phyloP scores from a whole-genome alignment of 2,329 filamentous ascomycete genomes.

The Curvularia lunata region DNA sequence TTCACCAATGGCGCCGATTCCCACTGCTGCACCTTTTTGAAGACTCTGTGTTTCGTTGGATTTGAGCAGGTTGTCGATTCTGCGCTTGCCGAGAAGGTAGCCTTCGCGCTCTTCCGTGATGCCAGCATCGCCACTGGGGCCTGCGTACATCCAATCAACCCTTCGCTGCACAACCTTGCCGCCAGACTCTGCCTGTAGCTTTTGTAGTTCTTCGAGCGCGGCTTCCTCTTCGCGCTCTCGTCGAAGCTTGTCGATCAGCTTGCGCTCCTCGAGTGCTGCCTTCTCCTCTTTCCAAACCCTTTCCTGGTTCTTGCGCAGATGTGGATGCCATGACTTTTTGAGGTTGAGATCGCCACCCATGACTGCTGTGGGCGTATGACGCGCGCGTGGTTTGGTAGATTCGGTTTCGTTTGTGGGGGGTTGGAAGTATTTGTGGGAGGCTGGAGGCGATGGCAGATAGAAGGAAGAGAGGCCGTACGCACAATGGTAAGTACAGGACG shows the following conservation, averaged over 20 bases:
- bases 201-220: slow-evolving; percentile 87
- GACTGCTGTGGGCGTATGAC: slow-evolving; percentile 47
- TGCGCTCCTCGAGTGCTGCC: slow-evolving; percentile 91
- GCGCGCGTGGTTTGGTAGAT: neutral
- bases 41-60: slow-evolving; percentile 72
- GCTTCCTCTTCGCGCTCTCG: slow-evolving; percentile 95
- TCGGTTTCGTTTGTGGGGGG: neutral
- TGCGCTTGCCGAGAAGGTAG: slow-evolving; percentile 88
- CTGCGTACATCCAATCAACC: slow-evolving; percentile 98
- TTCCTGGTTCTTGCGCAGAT: slow-evolving; percentile 86
- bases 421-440: neutral
- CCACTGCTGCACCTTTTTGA: slow-evolving; percentile 65
- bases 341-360: slow-evolving; percentile 97
- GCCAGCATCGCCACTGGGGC: slow-evolving; percentile 73
- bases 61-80: slow-evolving; percentile 86
- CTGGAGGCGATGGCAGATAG: slow-evolving; percentile 2
- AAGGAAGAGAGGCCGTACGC: slow-evolving; percentile 11
- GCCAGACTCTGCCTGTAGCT: slow-evolving; percentile 80
- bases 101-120: slow-evolving; percentile 86
- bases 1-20: slow-evolving; percentile 60
- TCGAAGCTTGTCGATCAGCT: slow-evolving; percentile 86
- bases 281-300: slow-evolving; percentile 91
- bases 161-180: slow-evolving; percentile 79
- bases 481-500: too few relatives aligned
- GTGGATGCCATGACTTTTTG: slow-evolving; percentile 88